These are phyloP conservation scores for Yarrowia sp. DNA, from an alignment of 805 yeast genomes.

Conservation along the genomic window DNA sequence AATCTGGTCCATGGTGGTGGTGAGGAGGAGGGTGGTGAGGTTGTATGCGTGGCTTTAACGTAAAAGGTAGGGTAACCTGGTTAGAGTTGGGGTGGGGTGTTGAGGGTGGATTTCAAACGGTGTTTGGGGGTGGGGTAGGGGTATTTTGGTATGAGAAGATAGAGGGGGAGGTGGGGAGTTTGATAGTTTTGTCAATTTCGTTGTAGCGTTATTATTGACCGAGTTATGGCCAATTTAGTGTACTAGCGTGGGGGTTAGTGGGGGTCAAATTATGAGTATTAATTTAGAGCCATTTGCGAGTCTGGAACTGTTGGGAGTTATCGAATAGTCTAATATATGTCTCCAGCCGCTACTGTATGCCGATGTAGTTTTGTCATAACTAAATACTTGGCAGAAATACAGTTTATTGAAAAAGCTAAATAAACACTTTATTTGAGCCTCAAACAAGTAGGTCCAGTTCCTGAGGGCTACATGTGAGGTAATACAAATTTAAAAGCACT, in stretches of 20 bases:
- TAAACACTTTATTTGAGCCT: neutral
- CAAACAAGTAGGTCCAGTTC: neutral
- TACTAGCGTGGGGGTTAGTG: no score
- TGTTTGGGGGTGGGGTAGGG: neutral
- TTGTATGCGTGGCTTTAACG: constrained; percentile 22
- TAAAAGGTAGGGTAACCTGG: constrained; percentile 7
- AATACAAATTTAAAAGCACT: neutral
- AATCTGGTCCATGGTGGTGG: constrained; percentile 23
- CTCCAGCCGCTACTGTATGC: no score
- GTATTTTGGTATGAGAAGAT: neutral
- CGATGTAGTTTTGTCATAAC: neutral
- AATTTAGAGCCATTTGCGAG: no score
- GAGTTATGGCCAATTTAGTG: no score
- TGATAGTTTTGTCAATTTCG: neutral
- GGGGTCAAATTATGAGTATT: no score
- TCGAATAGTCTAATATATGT: no score
- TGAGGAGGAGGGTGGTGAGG: neutral
- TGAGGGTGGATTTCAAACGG: neutral
- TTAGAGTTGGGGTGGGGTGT: neutral
- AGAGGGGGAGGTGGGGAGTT: neutral
- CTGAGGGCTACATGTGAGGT: neutral
- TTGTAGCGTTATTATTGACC: no score
- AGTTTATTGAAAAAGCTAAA: neutral
- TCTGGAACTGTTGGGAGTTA: no score
- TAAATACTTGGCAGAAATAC: neutral